phyloP scores from a whole-genome alignment of 768 basidiomycete species.

The Phanerochaete sordida region DNA sequence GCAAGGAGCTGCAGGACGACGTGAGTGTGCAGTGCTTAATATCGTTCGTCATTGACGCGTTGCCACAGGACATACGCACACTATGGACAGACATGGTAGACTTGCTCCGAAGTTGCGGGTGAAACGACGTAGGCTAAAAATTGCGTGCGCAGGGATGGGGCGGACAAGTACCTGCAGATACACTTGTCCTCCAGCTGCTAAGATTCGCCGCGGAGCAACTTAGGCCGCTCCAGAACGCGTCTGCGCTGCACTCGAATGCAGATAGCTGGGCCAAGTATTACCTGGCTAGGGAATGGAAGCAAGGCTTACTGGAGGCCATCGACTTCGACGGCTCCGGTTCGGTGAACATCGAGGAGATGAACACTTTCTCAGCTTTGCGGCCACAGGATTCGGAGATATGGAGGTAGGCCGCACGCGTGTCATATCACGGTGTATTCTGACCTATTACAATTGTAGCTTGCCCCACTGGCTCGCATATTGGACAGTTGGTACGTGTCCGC shows the following conservation, averaged over 20 bases:
- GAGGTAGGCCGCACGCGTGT: conserved; percentile 18
- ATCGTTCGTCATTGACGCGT: too few species aligned
- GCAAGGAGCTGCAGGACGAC: not conserved
- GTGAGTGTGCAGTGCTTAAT: too few species aligned
- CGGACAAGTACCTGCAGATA: too few species aligned
- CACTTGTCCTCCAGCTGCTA: too few species aligned
- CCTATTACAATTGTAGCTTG: conserved; percentile 11
- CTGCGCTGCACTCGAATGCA: too few species aligned
- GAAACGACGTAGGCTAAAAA: too few species aligned
- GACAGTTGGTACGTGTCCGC: conserved; percentile 24
- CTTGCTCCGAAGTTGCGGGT: too few species aligned
- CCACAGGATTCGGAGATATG: conserved; percentile 18
- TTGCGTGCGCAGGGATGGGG: too few species aligned
- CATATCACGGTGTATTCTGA: not conserved
- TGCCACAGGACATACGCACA: not conserved
- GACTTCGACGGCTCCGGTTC: conserved; percentile 31
- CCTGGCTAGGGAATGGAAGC: conserved; percentile 12
- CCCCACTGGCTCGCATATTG: conserved; percentile 28
- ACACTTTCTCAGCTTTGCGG: conserved; percentile 22
- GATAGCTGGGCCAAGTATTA: conserved; percentile 24
- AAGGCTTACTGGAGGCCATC: conserved; percentile 25
- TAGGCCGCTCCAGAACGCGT: too few species aligned
- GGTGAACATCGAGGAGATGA: conserved; percentile 27
- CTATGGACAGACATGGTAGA: not conserved
- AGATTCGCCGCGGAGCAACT: too few species aligned